A percentile compares a stretch with the other conserved stretches of the same genome.
Evolutionary conservation across 2,329 filamentous ascomycete genomes (phyloP).

Genomic region (Monosporascus cannonballus): DNA sequence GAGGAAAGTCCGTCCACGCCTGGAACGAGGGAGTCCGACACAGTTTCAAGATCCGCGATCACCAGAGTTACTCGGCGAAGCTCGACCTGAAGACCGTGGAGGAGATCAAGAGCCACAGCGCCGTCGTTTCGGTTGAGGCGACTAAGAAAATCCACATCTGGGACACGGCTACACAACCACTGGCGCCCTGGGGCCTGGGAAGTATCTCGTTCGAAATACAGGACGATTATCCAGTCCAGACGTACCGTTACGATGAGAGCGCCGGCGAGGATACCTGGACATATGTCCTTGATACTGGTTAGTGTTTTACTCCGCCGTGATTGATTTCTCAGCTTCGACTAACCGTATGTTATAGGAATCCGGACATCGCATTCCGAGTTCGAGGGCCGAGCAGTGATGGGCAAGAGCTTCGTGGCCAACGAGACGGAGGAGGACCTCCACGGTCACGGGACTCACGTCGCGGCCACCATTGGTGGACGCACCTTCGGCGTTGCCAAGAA

Average conservation of each 20-base stretch:
- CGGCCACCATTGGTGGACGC: background rate
- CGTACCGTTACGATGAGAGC: background rate
- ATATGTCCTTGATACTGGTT: background rate
- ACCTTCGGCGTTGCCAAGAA: background rate
- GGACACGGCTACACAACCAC: background rate
- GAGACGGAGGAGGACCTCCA: background rate
- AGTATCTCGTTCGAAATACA: background rate
- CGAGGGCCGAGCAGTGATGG: background rate
- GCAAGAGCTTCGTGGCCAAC: background rate
- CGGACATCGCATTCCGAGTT: background rate
- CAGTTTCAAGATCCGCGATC: background rate
- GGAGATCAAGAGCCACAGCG: background rate
- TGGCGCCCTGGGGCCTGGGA: background rate
- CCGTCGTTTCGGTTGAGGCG: background rate
- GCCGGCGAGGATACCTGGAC: background rate
- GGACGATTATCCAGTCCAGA: background rate
- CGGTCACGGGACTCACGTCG: background rate
- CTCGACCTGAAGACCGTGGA: background rate
- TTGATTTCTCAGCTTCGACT: background rate
- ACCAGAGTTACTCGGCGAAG: constrained; percentile 1
- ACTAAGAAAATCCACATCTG: background rate
- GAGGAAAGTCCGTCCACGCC: background rate
- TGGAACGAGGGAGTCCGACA: background rate
- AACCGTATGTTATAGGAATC: background rate
- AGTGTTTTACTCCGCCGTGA: background rate